phyloP scores from a whole-genome alignment of 805 yeast species.

The Yamadazyma sp. region DNA sequence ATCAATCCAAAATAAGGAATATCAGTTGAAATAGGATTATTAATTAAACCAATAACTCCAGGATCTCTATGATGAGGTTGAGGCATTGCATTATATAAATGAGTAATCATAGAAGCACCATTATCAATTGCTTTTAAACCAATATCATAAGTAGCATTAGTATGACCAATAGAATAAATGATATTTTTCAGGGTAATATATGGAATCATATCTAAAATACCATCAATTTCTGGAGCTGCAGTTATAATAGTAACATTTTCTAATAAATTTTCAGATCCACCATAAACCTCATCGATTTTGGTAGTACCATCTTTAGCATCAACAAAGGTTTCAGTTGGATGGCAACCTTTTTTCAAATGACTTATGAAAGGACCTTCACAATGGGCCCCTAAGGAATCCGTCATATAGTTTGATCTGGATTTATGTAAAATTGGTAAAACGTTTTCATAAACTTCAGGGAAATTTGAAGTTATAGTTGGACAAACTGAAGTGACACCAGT shows the following conservation, averaged over 20 bases:
- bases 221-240: constrained; percentile 52
- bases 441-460: constrained; percentile 45
- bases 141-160: constrained; percentile 37
- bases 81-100: constrained; percentile 62
- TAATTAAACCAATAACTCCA: constrained; percentile 51
- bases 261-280: constrained; percentile 26
- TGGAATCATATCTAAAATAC: constrained; percentile 43
- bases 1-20: constrained; percentile 53
- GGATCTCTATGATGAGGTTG: constrained; percentile 58
- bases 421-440: constrained; percentile 44
- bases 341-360: constrained; percentile 48
- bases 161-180: constrained; percentile 47
- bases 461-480: constrained; percentile 55
- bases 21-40: constrained; percentile 23
- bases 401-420: constrained; percentile 26
- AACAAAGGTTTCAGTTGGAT: constrained; percentile 44
- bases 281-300: constrained; percentile 34
- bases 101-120: constrained; percentile 63
- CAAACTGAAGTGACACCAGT: constrained; percentile 57
- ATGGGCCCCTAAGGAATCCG: constrained; percentile 57
- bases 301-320: constrained; percentile 30
- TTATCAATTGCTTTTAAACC: constrained; percentile 41
- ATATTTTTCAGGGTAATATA: constrained; percentile 29
- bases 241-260: constrained; percentile 43
- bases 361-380: constrained; percentile 59